Evolutionary conservation across 225 moss, liverwort and hornwort genomes (phyloP).

Genomic region (Sphagnum contortum): DNA sequence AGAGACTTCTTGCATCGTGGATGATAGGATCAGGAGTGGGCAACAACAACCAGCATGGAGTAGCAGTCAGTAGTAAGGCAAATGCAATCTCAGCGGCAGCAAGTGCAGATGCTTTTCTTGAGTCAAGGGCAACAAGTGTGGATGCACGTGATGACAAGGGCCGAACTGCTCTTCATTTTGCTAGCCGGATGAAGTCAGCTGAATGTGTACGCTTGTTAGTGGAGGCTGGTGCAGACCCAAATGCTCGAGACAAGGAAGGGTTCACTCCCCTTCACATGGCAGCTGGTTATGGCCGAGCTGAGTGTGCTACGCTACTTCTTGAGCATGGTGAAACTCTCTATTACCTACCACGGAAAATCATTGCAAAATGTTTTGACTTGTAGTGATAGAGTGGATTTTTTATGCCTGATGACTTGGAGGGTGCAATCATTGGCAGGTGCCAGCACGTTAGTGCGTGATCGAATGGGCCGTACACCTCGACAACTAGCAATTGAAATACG

Average conservation of each 20-base stretch:
- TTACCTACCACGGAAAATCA: no score
- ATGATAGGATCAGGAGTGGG: constrained; percentile 26
- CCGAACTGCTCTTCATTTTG: constrained; percentile 29
- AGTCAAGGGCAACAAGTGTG: constrained; percentile 18
- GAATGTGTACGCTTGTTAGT: constrained; percentile 13
- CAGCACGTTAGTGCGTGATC: constrained; percentile 15
- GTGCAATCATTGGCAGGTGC: constrained; percentile 13
- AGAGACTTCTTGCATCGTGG: not conserved
- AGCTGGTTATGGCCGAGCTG: constrained; percentile 14
- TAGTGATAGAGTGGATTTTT: no score
- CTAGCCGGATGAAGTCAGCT: constrained; percentile 20
- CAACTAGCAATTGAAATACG: constrained; percentile 21
- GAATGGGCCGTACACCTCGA: constrained; percentile 18
- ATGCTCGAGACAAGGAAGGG: constrained; percentile 19
- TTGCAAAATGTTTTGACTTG: no score
- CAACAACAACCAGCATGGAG: not conserved
- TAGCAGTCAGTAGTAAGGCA: constrained; percentile 5
- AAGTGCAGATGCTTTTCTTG: constrained; percentile 6
- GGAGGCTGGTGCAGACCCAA: constrained; percentile 28
- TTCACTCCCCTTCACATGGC: constrained; percentile 30
- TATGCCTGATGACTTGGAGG: no score
- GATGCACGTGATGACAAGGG: constrained; percentile 22
- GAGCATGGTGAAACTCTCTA: constrained; percentile 13
- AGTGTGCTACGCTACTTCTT: constrained; percentile 19
- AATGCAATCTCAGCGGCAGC: no score